Evolutionary conservation across 2,329 filamentous ascomycete genomes (phyloP).

Genomic region (Phyllosticta capitalensis): DNA sequence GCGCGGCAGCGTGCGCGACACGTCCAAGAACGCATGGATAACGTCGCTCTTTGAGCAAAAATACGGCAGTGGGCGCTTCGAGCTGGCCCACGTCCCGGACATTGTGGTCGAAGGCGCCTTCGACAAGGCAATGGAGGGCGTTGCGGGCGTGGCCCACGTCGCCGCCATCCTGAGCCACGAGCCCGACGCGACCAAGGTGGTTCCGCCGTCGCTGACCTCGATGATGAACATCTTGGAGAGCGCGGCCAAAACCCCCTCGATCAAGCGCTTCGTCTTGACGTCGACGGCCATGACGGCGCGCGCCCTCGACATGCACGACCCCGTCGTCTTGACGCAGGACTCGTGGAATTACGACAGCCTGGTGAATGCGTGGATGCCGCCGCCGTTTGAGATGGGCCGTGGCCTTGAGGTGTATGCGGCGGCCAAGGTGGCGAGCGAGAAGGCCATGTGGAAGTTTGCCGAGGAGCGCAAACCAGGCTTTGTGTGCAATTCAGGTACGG

Average conservation of each 20-base stretch:
- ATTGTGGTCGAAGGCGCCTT: background rate
- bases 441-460: conserved; percentile 38
- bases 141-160: background rate
- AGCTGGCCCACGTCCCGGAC: background rate
- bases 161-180: background rate
- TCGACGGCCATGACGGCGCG: background rate
- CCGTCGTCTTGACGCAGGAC: background rate
- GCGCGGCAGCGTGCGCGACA: conserved; percentile 18
- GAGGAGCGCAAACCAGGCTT: conserved; percentile 36
- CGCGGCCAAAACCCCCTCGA: background rate
- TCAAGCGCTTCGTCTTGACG: conserved; percentile 3
- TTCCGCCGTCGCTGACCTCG: background rate
- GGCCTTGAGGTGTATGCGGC: conserved; percentile 33
- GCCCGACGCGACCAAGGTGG: background rate
- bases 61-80: background rate
- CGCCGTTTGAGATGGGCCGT: background rate
- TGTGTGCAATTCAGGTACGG: conserved; percentile 29
- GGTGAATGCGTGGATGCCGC: background rate
- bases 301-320: background rate
- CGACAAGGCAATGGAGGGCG: background rate
- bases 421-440: conserved; percentile 39
- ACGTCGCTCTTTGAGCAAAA: background rate
- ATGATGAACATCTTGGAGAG: background rate
- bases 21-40: background rate
- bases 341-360: background rate